Base-by-base conservation (phyloP, 805 yeast species). In the Jamesozyma spencerorum region DNA sequence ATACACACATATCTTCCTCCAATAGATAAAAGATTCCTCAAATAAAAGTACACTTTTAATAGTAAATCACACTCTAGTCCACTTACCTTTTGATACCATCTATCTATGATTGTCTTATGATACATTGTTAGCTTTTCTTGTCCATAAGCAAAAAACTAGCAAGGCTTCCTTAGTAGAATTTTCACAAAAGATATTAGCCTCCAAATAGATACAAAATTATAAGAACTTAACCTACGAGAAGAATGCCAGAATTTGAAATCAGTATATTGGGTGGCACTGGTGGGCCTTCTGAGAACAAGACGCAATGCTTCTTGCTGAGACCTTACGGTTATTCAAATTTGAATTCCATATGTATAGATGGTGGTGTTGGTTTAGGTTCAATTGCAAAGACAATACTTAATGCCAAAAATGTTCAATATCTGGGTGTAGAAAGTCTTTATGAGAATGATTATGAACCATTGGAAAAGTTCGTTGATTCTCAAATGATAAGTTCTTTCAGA, bases 181-280 rank as follows among this genome's bases (percentile, higher is more conserved):
- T 22, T 22, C 26, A 22, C 26, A 22, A 22, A 22, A 10, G 10
- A 7, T 7, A 7, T 22, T 22, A 22, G 26, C 26, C 26, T 22
- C 6, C 6, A 6, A 22, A 22, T 6, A 7, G 10, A 22, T 22
- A 22, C 10, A 22, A 22, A 22, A 10, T 6, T 22, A 22, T 22
- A 22, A 22, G n/a, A 28, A 28, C 37, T 7, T 7, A 28, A 28
- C 37, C 7, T 7, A 36, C 14, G 12, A 30, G 10, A 5, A 22
- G 26, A 17, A 45, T 43, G 47, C 19, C 39, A 15, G 18, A 20
- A 12, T 80, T 80, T 53, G 84, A 81, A 45, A 49, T 83, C 15
- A 75, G 82, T 1, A 72, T 81, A 19, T 62, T 83, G 46, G 96
- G 96, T 5, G 74, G 84, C 18, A 74, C 85, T 2, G 96, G 96